Evolutionary conservation across 345 rosid species (phyloP), one percentile per base, ranked within the genome.

Genomic region (Sonneratia alba): DNA sequence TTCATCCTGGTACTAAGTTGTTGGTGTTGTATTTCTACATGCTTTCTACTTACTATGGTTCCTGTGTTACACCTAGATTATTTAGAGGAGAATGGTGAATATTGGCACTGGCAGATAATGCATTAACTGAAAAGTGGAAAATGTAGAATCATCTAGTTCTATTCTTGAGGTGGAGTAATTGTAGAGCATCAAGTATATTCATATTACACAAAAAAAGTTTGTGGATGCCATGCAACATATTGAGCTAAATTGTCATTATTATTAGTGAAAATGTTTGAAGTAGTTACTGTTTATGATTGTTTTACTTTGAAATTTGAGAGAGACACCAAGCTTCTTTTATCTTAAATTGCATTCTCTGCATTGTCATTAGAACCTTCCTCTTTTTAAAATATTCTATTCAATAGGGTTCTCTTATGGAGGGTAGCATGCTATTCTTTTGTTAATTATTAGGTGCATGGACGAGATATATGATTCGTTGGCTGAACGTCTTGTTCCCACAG

Each of bases 381-480:
- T 14, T 4, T 27, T 53, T 53, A 53, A 53, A 16, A 9, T 53
- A 11, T 53, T 53, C 57, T 70, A 68, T 66, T 34, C 69, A 40
- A 40, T 42, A 55, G 11, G 14, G 68, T 48, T 27, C 47, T 68
- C 9, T 61, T 24, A 37, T 66, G 57, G 12, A 47, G 18, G 12
- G 27, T 72, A 1, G 32, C 34, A 49, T 24, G 42, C 32, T 36
- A 34, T 56, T 22, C 27, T 36, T 45, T 19, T 56, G n/a, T 36
- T 53, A 32, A 37, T 36, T 16, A 36, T 3, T 68, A 92, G 99
- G 66, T 80, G 81, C 74, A 92, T 95, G 97, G 85, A 87, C 77
- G 96, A 92, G 77, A 81, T 89, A 56, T 95, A 84, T 81, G 91
- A 90, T 79, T 77, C 77, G 83, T 80, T 95, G 80, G 97, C 85